Conservation (phyloP, 345 rosid species). For the Aquilaria sinensis region DNA sequence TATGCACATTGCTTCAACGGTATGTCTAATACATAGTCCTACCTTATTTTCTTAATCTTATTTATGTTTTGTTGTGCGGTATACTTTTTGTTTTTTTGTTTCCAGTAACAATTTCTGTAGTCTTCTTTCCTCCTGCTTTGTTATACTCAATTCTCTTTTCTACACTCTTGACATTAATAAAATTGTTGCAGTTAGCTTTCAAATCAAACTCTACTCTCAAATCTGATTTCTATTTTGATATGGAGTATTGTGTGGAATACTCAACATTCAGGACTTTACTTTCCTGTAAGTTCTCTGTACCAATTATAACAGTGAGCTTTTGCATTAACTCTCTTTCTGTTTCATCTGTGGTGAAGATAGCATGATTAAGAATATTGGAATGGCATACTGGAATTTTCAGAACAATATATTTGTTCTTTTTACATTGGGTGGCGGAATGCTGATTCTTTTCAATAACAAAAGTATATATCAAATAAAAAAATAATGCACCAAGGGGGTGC, state of each 20-base stretch:
- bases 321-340: conserved; percentile 2
- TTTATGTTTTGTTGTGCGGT: background rate
- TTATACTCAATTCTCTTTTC: conserved; percentile 5
- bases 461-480: no score
- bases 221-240: conserved; percentile 75
- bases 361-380: no score
- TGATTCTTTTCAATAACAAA: no score
- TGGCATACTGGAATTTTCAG: no score
- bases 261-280: conserved; percentile 66
- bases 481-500: no score
- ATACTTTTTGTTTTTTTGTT: conserved; percentile 9
- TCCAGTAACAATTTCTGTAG: conserved; percentile 1
- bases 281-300: conserved; percentile 35
- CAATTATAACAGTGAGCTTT: conserved; percentile 10
- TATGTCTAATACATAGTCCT: conserved; percentile 21
- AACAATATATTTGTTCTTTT: no score
- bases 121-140: conserved; percentile 5
- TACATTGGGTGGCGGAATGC: no score
- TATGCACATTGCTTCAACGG: conserved; percentile 46
- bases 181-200: conserved; percentile 47
- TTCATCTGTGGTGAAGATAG: background rate
- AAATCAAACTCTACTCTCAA: conserved; percentile 27
- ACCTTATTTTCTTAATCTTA: background rate
- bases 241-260: conserved; percentile 89
- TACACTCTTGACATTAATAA: conserved; percentile 9